Evolutionary conservation across 2,329 filamentous ascomycete genomes (phyloP).

Genomic region (Penicillium hesseltinei): DNA sequence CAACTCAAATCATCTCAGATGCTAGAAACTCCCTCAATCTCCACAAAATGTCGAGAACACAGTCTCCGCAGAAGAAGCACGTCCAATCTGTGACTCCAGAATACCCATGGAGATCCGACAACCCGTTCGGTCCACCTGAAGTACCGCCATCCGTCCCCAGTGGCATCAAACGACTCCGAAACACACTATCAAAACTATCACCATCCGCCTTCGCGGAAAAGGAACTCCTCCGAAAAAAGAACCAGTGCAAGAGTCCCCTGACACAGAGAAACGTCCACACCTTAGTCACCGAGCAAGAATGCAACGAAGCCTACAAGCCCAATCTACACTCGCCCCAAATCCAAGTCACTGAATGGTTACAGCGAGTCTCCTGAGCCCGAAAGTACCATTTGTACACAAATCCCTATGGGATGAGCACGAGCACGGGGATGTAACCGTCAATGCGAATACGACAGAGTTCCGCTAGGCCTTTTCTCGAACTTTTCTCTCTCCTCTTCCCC

Average conservation of each 20-base stretch:
- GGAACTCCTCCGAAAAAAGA: slow-evolving; percentile 38
- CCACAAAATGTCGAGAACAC: neutral
- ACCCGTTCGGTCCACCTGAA: slow-evolving; percentile 33
- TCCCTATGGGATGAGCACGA: neutral
- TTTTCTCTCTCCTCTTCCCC: slow-evolving; percentile 6
- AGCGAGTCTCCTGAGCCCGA: slow-evolving; percentile 64
- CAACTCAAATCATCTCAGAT: neutral
- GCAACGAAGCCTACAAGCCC: slow-evolving; percentile 56
- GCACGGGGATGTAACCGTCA: neutral
- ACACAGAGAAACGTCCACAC: slow-evolving; percentile 39
- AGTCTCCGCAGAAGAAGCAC: slow-evolving; percentile 1
- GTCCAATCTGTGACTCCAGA: slow-evolving; percentile 21
- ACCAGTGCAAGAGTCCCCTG: slow-evolving; percentile 34
- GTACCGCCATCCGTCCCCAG: slow-evolving; percentile 27
- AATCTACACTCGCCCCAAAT: slow-evolving; percentile 59
- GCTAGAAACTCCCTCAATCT: neutral
- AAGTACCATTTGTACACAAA: neutral
- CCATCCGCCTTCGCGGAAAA: slow-evolving; percentile 36
- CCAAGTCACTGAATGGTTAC: slow-evolving; percentile 74
- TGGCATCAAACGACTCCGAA: slow-evolving; percentile 36
- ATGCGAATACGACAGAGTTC: slow-evolving; percentile 9
- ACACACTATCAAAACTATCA: slow-evolving; percentile 35
- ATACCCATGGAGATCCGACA: slow-evolving; percentile 32
- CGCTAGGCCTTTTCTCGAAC: slow-evolving; percentile 25
- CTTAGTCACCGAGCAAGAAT: slow-evolving; percentile 35